These are phyloP conservation scores for Vitis vinifera DNA, from an alignment of 164 flowering plant genomes.

Conservation along the genomic window ASM3070453v1 NC_081815.1:1779501-1780000, in stretches of 20 bases:
- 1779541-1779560: slow-evolving; percentile 88
- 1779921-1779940: not conserved
- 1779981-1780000: no score
- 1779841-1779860: slow-evolving; percentile 89
- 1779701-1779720: not conserved
- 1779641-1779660: slow-evolving; percentile 57
- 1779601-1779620: slow-evolving; percentile 78
- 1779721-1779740: not conserved
- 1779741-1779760: not conserved
- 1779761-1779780: not conserved
- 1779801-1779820: slow-evolving; percentile 84
- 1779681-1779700: not conserved
- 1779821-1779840: slow-evolving; percentile 86
- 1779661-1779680: not conserved
- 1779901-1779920: not conserved
- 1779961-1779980: not conserved
- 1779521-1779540: slow-evolving; percentile 66
- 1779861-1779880: slow-evolving; percentile 66
- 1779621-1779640: slow-evolving; percentile 91
- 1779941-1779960: not conserved
- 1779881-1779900: slow-evolving; percentile 45
- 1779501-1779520: not conserved
- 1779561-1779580: slow-evolving; percentile 92
- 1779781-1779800: slow-evolving; percentile 3
- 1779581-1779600: slow-evolving; percentile 71